Conservation (phyloP, 805 yeast species). For the Barnettozyma vustinii region DNA sequence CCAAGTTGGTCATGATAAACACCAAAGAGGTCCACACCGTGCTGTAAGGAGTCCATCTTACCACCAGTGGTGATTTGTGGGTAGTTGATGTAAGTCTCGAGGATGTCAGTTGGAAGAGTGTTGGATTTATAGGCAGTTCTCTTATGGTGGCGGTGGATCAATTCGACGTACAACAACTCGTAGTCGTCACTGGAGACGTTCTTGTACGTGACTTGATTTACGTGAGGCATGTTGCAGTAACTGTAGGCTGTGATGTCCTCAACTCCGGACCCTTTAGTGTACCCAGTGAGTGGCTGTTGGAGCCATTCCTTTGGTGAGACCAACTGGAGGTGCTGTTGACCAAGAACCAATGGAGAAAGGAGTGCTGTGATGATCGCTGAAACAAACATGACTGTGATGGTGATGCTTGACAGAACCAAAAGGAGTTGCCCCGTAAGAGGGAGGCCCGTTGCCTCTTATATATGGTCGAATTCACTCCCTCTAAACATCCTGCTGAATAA, state of each 20-base stretch:
- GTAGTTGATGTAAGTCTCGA: conserved; percentile 25
- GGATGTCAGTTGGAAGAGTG: conserved; percentile 29
- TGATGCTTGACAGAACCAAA: background rate
- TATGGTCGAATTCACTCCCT: background rate
- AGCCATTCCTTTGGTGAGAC: conserved; percentile 16
- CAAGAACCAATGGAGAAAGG: background rate
- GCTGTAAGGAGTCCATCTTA: conserved; percentile 32
- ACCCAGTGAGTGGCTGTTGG: conserved; percentile 17
- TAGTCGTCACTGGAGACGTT: conserved; percentile 25
- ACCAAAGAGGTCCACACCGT: conserved; percentile 33
- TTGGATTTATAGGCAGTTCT: conserved; percentile 37
- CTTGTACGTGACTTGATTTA: conserved; percentile 26
- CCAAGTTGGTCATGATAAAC: conserved; percentile 33
- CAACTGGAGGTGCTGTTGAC: conserved; percentile 13
- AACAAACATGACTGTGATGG: conserved; percentile 2
- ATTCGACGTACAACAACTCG: conserved; percentile 32
- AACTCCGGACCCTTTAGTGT: conserved; percentile 21
- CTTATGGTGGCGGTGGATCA: conserved; percentile 40
- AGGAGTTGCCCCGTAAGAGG: background rate
- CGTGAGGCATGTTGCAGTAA: conserved; percentile 43
- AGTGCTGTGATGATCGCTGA: background rate
- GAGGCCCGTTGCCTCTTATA: background rate
- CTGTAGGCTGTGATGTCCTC: conserved; percentile 31
- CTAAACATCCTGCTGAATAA: too few species aligned
- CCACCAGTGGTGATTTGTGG: conserved; percentile 39